Conservation (phyloP, 1,284 basidiomycete species). For the Fomitiporia mediterranea region DNA sequence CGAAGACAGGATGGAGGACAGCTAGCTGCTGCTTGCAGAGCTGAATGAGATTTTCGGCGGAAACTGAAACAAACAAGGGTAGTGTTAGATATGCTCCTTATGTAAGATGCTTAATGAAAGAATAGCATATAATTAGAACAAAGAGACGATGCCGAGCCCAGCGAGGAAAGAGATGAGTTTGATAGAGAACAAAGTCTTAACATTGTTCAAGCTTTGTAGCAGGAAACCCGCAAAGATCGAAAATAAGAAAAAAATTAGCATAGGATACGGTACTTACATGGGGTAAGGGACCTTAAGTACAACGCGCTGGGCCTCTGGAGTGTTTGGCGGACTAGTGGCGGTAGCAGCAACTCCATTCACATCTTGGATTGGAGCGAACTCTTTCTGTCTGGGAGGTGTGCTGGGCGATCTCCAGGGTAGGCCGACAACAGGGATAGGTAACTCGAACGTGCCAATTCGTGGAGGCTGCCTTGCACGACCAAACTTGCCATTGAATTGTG, state of each 20-base stretch:
- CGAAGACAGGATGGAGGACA: constrained; percentile 11
- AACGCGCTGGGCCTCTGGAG: constrained; percentile 5
- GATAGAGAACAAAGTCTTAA: no score
- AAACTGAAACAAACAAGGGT: constrained; percentile 2
- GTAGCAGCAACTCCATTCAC: not conserved
- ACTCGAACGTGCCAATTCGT: constrained; percentile 10
- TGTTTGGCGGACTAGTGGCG: not conserved
- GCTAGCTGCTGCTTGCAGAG: not conserved
- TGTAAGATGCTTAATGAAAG: not conserved
- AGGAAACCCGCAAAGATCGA: no score
- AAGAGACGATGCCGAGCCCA: not conserved
- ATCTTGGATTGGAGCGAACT: not conserved
- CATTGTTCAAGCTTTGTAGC: no score
- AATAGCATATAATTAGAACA: not conserved
- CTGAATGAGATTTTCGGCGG: constrained; percentile 10
- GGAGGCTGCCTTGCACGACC: not conserved
- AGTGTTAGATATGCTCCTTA: not conserved
- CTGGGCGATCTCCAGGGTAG: constrained; percentile 11
- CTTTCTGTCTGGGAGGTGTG: constrained; percentile 4
- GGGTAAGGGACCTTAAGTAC: constrained; percentile 19
- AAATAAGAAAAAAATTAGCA: not conserved
- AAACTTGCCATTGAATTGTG: constrained; percentile 3
- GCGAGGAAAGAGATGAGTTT: not conserved
- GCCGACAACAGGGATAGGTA: constrained; percentile 3
- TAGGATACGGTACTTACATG: constrained; percentile 11